A percentile compares a stretch with the other conserved stretches of the same genome.
Conservation (phyloP, 306 rosid genomes). For the Dicorynia guianensis region DNA sequence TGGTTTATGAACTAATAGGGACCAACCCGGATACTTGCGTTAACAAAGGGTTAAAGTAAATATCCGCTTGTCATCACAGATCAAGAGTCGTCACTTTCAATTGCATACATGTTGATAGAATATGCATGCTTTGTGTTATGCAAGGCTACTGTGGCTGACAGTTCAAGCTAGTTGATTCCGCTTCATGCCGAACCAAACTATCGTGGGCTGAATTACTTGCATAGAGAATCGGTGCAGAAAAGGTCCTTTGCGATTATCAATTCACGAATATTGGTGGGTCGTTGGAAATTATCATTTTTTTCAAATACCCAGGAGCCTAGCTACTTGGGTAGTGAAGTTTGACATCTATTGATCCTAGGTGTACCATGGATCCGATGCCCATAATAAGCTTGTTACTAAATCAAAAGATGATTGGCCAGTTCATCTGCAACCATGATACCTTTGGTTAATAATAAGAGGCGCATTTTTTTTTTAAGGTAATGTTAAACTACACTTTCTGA, state of each 20-base stretch:
- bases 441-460: neutral
- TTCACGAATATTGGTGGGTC: neutral
- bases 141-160: neutral
- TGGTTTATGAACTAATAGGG: slow-evolving; percentile 31
- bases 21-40: slow-evolving; percentile 11
- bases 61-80: slow-evolving; percentile 19
- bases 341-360: slow-evolving; percentile 51
- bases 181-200: neutral
- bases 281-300: neutral
- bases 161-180: neutral
- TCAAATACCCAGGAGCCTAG: slow-evolving; percentile 27
- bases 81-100: slow-evolving; percentile 36
- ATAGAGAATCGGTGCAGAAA: neutral
- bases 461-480: neutral
- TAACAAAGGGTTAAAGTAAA: slow-evolving; percentile 30
- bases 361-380: slow-evolving; percentile 36
- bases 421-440: neutral
- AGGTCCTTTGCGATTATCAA: neutral
- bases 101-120: slow-evolving; percentile 8
- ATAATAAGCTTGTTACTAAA: slow-evolving; percentile 31
- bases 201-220: neutral
- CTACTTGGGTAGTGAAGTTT: slow-evolving; percentile 46
- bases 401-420: neutral
- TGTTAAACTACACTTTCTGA: too few relatives aligned
- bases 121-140: neutral